These are phyloP conservation scores for Zygoascus bituminiphila DNA, from an alignment of 805 yeast genomes.

Conservation along the genomic window DNA sequence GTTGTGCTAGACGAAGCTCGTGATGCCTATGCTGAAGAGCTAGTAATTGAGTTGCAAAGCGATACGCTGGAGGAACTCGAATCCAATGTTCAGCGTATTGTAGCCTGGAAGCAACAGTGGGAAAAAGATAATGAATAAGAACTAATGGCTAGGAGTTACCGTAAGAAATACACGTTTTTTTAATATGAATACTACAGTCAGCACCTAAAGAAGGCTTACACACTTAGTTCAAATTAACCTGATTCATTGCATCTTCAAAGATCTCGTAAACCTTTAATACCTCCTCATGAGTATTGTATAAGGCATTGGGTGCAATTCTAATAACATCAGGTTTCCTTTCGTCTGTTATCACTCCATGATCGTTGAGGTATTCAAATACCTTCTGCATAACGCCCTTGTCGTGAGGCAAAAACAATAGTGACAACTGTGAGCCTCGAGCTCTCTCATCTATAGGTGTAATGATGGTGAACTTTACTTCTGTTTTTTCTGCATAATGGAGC, in stretches of 20 bases:
- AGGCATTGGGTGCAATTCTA: conserved; percentile 77
- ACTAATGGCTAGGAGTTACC: background rate
- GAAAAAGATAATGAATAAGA: conserved; percentile 35
- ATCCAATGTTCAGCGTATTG: conserved; percentile 68
- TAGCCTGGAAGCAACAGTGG: conserved; percentile 74
- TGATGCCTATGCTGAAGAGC: conserved; percentile 69
- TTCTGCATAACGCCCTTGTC: conserved; percentile 51
- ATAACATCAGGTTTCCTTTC: conserved; percentile 89
- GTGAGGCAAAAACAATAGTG: conserved; percentile 54
- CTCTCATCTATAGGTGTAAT: conserved; percentile 57
- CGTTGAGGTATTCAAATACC: conserved; percentile 42
- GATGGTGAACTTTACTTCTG: conserved; percentile 42
- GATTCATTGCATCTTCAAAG: conserved; percentile 32
- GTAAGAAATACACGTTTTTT: background rate
- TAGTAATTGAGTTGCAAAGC: conserved; percentile 73
- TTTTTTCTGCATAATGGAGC: conserved; percentile 1
- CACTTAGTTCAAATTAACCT: background rate
- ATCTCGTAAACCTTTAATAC: conserved; percentile 39
- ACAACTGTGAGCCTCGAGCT: conserved; percentile 76
- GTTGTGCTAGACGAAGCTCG: conserved; percentile 79
- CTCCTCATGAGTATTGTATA: conserved; percentile 71
- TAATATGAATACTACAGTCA: too few relatives aligned
- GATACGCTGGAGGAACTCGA: conserved; percentile 71
- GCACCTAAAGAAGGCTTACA: too few relatives aligned
- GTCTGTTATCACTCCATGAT: conserved; percentile 67